Evolutionary conservation across 2,329 filamentous ascomycete species (phyloP).

Genomic region (Chrysoporthe cubensis): DNA sequence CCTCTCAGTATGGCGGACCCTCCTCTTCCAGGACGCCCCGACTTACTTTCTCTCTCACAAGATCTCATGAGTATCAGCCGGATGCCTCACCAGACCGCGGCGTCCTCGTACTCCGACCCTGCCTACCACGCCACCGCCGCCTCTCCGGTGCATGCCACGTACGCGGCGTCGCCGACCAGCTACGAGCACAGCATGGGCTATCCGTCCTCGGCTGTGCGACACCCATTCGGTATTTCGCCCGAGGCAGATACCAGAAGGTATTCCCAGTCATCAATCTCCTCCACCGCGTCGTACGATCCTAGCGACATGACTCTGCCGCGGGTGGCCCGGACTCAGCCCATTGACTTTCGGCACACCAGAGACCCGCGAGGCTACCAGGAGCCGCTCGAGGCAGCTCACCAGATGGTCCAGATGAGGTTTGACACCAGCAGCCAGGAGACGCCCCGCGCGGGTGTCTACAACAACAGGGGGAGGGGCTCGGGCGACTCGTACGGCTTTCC

Average conservation of each 20-base stretch:
- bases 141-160: constrained; percentile 67
- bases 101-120: constrained; percentile 72
- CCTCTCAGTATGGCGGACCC: constrained; percentile 60
- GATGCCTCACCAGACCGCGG: constrained; percentile 57
- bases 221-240: constrained; percentile 61
- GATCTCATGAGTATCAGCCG: constrained; percentile 75
- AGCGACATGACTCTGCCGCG: constrained; percentile 37
- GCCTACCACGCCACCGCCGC: constrained; percentile 67
- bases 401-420: constrained; percentile 83
- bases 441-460: constrained; percentile 81
- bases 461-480: constrained; percentile 67
- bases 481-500: constrained; percentile 92
- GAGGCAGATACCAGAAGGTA: constrained; percentile 68
- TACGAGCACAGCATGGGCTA: constrained; percentile 77
- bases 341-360: constrained; percentile 59
- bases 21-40: constrained; percentile 64
- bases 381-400: constrained; percentile 87
- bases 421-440: constrained; percentile 72
- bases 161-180: constrained; percentile 68
- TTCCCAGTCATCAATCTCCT: constrained; percentile 80
- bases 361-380: constrained; percentile 69
- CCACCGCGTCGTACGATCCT: constrained; percentile 51
- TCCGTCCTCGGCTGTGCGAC: constrained; percentile 65
- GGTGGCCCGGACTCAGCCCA: constrained; percentile 62
- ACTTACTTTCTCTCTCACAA: constrained; percentile 73